Conservation (phyloP, 2,329 filamentous ascomycete genomes). For the Ophiostoma ulmi region DNA sequence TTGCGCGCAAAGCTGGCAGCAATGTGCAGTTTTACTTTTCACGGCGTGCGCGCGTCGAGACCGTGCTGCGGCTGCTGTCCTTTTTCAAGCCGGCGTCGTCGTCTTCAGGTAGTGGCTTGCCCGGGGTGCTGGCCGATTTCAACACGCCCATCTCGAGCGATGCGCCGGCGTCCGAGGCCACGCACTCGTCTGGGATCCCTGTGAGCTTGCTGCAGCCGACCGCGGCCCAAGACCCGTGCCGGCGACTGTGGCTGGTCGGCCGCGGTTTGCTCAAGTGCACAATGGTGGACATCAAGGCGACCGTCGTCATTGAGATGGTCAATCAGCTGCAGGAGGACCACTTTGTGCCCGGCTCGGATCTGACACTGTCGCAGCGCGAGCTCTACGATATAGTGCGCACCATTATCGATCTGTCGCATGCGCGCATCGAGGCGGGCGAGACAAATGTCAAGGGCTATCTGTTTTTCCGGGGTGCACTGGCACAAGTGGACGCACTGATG, state of each 20-base stretch:
- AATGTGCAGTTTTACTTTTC: conserved; percentile 29
- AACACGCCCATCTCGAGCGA: conserved; percentile 14
- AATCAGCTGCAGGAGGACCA: conserved; percentile 28
- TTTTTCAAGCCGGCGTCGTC: conserved; percentile 18
- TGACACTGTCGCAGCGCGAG: conserved; percentile 27
- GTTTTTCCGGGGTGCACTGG: conserved; percentile 24
- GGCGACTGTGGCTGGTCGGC: conserved; percentile 24
- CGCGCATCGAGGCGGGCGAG: conserved; percentile 27
- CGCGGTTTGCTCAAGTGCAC: conserved; percentile 28
- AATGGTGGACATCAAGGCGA: conserved; percentile 25
- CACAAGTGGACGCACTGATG: conserved; percentile 27
- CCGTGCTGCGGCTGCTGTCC: conserved; percentile 24
- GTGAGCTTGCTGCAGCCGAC: neutral
- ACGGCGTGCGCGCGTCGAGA: conserved; percentile 27
- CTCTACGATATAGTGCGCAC: conserved; percentile 24
- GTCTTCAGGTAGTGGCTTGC: neutral
- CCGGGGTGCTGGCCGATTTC: conserved; percentile 12
- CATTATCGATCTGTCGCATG: conserved; percentile 15
- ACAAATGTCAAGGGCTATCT: conserved; percentile 28
- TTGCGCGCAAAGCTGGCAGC: conserved; percentile 24
- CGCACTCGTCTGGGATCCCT: neutral
- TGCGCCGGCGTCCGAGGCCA: neutral
- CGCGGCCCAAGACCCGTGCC: conserved; percentile 19
- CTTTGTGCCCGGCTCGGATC: conserved; percentile 21
- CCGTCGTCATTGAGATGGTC: conserved; percentile 25